Evolutionary conservation across 148 eudicot genomes (phyloP), one percentile per base, ranked within the genome.

Genomic region (Rhododendron griersonianum): DNA sequence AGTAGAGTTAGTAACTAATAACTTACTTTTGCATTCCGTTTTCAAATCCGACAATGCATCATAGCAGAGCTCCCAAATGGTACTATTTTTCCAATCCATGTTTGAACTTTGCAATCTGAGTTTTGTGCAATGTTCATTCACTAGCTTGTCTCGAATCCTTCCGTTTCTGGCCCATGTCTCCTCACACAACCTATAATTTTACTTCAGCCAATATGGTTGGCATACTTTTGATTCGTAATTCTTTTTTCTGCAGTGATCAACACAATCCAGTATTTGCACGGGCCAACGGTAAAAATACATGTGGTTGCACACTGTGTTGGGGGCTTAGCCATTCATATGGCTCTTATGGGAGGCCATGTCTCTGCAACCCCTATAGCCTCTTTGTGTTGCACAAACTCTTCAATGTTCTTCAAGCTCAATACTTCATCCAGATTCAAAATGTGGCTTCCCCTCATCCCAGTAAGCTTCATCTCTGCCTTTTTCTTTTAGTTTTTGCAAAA

Each of bases 401-500:
- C 90, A 45, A 90, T 90, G 91, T 90, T 90, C 59, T 90, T 87
- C 82, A 84, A 86, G 59, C 71, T 90, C 86, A 88, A 88, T 11
- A 59, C 88, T 57, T 90, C 85, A 55, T 61, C 91, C 28, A 61
- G 44, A 41, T 33, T 88, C 85, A 90, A 90, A 85, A 90, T 90
- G 91, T 86, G 91, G 91, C 90, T 90, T 81, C 91, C 90, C 63
- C 90, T 90, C 77, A 61, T 90, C 50, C 91, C 90, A 2, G 90
- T 90, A 90, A 84, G 30, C 30, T 28, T 28, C 30, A 15, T 81
- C 55, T 73, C 74, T 59, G 57, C 57, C 10, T 28, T 44, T 18
- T 14, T 19, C 2, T 50, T 5, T 74, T 37, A 3, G 30, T 10
- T 48, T 44, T 41, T 18, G 23, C 51, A 19, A 30, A 81, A 79